These are phyloP conservation scores for Coniferiporia sulphurascens DNA, from an alignment of 1,284 basidiomycete genomes.

Conservation along the genomic window DNA sequence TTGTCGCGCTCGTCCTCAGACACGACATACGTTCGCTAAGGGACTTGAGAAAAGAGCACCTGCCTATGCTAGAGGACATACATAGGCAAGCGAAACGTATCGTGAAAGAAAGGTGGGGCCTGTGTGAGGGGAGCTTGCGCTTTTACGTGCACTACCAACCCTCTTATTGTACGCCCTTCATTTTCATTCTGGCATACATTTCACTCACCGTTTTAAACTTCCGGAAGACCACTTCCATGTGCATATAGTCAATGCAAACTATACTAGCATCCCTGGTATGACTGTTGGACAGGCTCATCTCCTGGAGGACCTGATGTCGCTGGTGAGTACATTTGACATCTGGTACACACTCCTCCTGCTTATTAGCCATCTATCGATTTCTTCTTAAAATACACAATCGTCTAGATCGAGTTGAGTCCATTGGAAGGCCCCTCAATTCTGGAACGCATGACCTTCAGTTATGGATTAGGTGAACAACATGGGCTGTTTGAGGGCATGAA, in stretches of 20 bases:
- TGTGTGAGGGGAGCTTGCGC: conserved; percentile 57
- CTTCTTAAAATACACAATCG: neutral
- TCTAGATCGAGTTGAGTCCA: conserved; percentile 57
- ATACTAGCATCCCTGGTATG: conserved; percentile 64
- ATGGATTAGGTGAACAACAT: conserved; percentile 79
- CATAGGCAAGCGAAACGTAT: conserved; percentile 46
- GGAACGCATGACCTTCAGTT: conserved; percentile 73
- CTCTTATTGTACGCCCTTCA: conserved; percentile 74
- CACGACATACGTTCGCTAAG: conserved; percentile 60
- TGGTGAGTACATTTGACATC: conserved; percentile 48
- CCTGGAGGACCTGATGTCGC: conserved; percentile 84
- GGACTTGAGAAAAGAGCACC: conserved; percentile 61
- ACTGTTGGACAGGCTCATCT: conserved; percentile 89
- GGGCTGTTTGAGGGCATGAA: conserved; percentile 52
- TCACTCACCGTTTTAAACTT: neutral
- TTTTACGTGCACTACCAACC: conserved; percentile 96
- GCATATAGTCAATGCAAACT: conserved; percentile 82
- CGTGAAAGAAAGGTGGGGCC: conserved; percentile 57
- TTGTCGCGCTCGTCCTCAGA: conserved; percentile 65
- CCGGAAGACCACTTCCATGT: conserved; percentile 88
- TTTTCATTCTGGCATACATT: neutral
- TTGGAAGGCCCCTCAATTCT: conserved; percentile 47
- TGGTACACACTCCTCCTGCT: too few relatives aligned
- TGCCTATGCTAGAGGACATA: conserved; percentile 69
- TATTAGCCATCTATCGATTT: neutral